These are phyloP conservation scores for Cercospora brassicicola DNA, from an alignment of 2,329 filamentous ascomycete genomes.

Conservation along the genomic window DNA sequence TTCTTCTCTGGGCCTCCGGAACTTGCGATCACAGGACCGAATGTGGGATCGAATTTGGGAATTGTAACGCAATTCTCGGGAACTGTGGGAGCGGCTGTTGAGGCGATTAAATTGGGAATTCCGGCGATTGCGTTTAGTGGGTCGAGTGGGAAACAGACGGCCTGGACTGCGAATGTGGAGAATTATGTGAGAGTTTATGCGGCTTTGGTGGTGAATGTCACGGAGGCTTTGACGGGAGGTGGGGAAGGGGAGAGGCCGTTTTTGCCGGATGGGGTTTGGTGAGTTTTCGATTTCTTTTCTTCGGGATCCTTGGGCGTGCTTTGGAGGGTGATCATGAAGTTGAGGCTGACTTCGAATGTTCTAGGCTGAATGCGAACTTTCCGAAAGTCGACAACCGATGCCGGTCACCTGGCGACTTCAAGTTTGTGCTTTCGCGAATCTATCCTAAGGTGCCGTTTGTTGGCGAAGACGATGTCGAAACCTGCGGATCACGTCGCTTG, in stretches of 20 bases:
- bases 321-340: too few species aligned
- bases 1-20: slow-evolving; percentile 60
- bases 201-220: slow-evolving; percentile 60
- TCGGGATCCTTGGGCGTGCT: too few species aligned
- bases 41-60: slow-evolving; percentile 62
- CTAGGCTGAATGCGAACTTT: slow-evolving; percentile 68
- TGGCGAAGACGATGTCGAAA: slow-evolving; percentile 54
- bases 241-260: slow-evolving; percentile 59
- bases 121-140: slow-evolving; percentile 71
- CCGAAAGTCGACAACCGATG: slow-evolving; percentile 56
- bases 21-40: slow-evolving; percentile 65
- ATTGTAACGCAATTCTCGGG: slow-evolving; percentile 61
- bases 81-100: slow-evolving; percentile 65
- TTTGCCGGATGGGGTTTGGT: slow-evolving; percentile 58
- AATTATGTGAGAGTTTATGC: slow-evolving; percentile 62
- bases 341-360: neutral
- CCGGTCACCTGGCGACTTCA: slow-evolving; percentile 55
- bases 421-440: slow-evolving; percentile 65
- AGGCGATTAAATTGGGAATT: slow-evolving; percentile 58
- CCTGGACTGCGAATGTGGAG: slow-evolving; percentile 56
- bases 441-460: slow-evolving; percentile 45
- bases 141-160: slow-evolving; percentile 49
- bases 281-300: neutral
- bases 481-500: slow-evolving; percentile 57
- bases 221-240: slow-evolving; percentile 52